phyloP scores from a whole-genome alignment of 202 grass and related monocot genomes.

The Dendrocalamus latiflorus region DNA sequence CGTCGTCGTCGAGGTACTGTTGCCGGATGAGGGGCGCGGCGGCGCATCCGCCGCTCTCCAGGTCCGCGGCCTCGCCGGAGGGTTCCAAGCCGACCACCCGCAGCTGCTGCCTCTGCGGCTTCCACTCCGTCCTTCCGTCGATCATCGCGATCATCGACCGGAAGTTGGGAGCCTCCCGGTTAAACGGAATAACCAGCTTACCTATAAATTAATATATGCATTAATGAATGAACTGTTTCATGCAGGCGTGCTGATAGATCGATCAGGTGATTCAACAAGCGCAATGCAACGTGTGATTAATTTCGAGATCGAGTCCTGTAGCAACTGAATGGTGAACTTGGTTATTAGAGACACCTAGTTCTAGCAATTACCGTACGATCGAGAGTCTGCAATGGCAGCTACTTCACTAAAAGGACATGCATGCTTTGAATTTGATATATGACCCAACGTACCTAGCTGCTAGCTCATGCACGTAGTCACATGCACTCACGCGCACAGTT shows the following conservation, averaged over 20 bases:
- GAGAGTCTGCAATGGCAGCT: neutral
- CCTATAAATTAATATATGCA: too few relatives aligned
- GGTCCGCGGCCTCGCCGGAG: neutral
- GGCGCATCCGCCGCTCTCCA: conserved; percentile 17
- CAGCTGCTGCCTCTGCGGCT: conserved; percentile 19
- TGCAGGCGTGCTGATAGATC: neutral
- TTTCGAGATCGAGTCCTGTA: neutral
- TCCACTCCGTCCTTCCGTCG: conserved; percentile 50
- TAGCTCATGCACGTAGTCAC: too few relatives aligned
- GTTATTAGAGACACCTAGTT: neutral
- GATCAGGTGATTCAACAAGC: neutral
- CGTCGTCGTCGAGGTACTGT: neutral
- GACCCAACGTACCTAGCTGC: too few relatives aligned
- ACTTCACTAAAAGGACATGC: too few relatives aligned
- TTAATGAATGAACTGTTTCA: neutral
- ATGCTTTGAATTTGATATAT: neutral
- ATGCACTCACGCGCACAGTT: too few relatives aligned
- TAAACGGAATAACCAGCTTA: conserved; percentile 44
- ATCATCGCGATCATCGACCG: conserved; percentile 48
- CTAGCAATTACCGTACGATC: neutral
- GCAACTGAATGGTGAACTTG: neutral
- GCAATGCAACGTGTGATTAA: neutral
- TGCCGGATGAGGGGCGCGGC: neutral
- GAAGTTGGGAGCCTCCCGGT: conserved; percentile 38
- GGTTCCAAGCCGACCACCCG: conserved; percentile 7